Conservation (phyloP, 2,329 filamentous ascomycete genomes). For the Westerdykella sp. region DNA sequence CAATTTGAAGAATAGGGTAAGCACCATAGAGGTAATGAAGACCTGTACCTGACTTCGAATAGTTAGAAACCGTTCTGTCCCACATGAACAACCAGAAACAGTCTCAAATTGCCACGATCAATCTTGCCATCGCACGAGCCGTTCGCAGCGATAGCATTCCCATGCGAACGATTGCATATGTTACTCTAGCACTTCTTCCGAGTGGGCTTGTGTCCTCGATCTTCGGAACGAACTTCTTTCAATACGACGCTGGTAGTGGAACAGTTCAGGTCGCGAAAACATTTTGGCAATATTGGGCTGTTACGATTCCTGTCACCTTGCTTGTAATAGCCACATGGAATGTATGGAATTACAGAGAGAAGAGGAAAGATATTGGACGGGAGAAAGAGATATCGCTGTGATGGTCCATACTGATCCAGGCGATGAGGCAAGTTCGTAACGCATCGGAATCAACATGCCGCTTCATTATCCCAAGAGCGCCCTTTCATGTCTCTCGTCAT, state of each 20-base stretch:
- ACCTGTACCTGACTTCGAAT: background rate
- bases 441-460: too few relatives aligned
- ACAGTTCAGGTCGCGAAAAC: background rate
- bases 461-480: too few relatives aligned
- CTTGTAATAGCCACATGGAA: background rate
- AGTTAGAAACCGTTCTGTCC: background rate
- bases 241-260: background rate
- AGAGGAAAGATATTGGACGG: background rate
- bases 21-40: background rate
- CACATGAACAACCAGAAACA: background rate
- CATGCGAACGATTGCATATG: constrained; percentile 4
- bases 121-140: constrained; percentile 1
- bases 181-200: constrained; percentile 3
- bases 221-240: background rate
- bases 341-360: background rate
- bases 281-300: constrained; percentile 8
- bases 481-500: background rate
- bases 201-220: constrained; percentile 1
- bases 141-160: constrained; percentile 1
- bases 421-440: too few relatives aligned
- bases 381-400: background rate
- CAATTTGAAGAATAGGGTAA: background rate
- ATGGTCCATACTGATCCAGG: too few relatives aligned
- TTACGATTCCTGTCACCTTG: constrained; percentile 4
- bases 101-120: background rate